Base-by-base conservation (phyloP, 441 rosid genomes). In the Syzygium syzygioides region DNA sequence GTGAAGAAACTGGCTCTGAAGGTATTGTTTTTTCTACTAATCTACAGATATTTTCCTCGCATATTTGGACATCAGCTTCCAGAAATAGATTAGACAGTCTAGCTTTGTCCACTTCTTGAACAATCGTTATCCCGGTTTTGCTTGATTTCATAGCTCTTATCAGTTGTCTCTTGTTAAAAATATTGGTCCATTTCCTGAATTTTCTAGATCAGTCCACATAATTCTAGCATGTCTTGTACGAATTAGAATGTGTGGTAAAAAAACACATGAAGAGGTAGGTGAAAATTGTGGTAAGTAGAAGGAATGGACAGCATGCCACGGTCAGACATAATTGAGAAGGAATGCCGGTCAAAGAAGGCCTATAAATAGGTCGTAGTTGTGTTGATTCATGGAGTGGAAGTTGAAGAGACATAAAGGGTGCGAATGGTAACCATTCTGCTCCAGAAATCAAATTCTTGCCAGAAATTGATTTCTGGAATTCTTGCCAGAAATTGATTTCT, bases 1-100 rank as follows among this genome's bases (percentile, higher is more conserved):
- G 88, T 98, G 85, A 96, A 98, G 93, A 97, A 94, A 91, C 98
- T 98, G 59, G 99, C 99, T 57, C 90, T 96, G 79, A 97, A 93
- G 97, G 98, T 95, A 86, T 59, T 88, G 54, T 45, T 53, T 50
- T 79, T 68, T 68, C 48, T 19, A 37, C 79, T 68, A 68, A 4
- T 68, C 79, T 9, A 68, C 26, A 0, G 26, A 68, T 10, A 3
- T 37, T 68, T 71, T 34, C 26, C 48, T 23, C 0, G 8, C 19
- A 64, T 64, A 64, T 14, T n/a, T 30, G 34, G 71, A 30, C 71
- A 30, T 64, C 37, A 15, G 37, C 10, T 64, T 64, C 37, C 37
- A 64, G 11, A 15, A n/a, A 64, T n/a, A 64, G 71, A n/a, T 64
- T n/a, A 64, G 37, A 64, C 37, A 30, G 37, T 30, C 37, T n/a